Evolutionary conservation across 257 asterid species (phyloP).

Genomic region (Nicotiana benthamiana): DNA sequence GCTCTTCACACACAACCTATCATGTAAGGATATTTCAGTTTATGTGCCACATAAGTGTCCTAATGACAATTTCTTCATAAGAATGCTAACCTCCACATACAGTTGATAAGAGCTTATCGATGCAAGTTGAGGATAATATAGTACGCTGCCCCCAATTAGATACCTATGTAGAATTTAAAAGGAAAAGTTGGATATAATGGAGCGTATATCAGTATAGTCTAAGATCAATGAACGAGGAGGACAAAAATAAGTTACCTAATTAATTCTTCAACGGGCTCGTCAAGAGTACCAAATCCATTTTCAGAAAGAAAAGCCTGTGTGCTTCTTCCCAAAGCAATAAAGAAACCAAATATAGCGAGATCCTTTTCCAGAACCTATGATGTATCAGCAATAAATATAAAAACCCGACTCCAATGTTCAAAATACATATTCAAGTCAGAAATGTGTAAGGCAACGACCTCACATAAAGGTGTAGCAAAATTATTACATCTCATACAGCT

Average conservation of each 20-base stretch:
- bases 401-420: not conserved
- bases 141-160: constrained; percentile 87
- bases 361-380: constrained; percentile 86
- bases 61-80: constrained; percentile 12
- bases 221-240: not conserved
- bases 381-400: constrained; percentile 4
- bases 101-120: constrained; percentile 98
- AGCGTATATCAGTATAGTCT: not conserved
- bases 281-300: constrained; percentile 60
- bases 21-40: constrained; percentile 18
- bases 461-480: not conserved
- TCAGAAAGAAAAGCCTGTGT: constrained; percentile 62
- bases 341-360: constrained; percentile 94
- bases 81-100: constrained; percentile 93
- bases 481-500: not conserved
- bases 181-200: not conserved
- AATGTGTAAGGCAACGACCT: not conserved
- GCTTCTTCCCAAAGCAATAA: constrained; percentile 91
- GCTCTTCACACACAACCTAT: constrained; percentile 99
- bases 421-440: not conserved
- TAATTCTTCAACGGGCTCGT: constrained; percentile 62
- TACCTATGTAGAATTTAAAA: constrained; percentile 45
- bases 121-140: constrained; percentile 93
- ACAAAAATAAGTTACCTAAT: constrained; percentile 48
- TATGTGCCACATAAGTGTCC: constrained; percentile 14